Evolutionary conservation across 2,329 filamentous ascomycete genomes (phyloP).

Genomic region (Phialemoniopsis sp.): DNA sequence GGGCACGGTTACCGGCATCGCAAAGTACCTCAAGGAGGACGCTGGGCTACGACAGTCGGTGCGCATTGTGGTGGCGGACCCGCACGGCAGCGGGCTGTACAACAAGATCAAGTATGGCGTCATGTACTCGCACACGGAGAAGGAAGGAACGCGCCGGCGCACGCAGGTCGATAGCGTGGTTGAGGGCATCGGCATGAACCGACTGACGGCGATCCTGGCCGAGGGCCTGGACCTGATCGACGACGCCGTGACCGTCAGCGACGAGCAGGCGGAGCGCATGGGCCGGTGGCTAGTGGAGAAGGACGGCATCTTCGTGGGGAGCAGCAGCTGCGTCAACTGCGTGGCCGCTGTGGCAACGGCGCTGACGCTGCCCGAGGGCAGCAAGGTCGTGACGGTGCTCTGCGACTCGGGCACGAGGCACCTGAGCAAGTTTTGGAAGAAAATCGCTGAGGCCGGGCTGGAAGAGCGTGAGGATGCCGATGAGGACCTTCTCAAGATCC

Average conservation of each 20-base stretch:
- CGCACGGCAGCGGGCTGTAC: constrained; percentile 88
- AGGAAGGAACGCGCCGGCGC: constrained; percentile 82
- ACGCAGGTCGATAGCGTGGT: constrained; percentile 95
- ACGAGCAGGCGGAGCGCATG: constrained; percentile 87
- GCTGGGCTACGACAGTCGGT: constrained; percentile 49
- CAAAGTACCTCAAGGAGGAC: constrained; percentile 74
- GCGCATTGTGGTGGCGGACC: constrained; percentile 82
- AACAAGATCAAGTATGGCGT: constrained; percentile 91
- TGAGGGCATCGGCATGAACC: constrained; percentile 93
- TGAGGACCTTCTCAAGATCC: constrained; percentile 42
- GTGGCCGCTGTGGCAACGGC: constrained; percentile 71
- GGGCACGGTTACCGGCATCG: constrained; percentile 86
- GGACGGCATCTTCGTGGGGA: constrained; percentile 91
- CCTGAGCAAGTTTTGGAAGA: constrained; percentile 81
- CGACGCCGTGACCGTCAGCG: constrained; percentile 83
- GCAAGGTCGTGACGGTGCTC: constrained; percentile 74
- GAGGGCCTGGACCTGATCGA: constrained; percentile 81
- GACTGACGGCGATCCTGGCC: constrained; percentile 91
- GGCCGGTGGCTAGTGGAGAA: constrained; percentile 94
- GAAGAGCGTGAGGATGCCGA: constrained; percentile 41
- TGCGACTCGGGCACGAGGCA: constrained; percentile 83
- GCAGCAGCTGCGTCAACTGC: constrained; percentile 96
- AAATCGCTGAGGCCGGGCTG: constrained; percentile 63
- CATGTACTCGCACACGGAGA: constrained; percentile 88
- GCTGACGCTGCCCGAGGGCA: constrained; percentile 54